Evolutionary conservation across 768 basidiomycete genomes (phyloP).

Genomic region (Amanita polypyramis): DNA sequence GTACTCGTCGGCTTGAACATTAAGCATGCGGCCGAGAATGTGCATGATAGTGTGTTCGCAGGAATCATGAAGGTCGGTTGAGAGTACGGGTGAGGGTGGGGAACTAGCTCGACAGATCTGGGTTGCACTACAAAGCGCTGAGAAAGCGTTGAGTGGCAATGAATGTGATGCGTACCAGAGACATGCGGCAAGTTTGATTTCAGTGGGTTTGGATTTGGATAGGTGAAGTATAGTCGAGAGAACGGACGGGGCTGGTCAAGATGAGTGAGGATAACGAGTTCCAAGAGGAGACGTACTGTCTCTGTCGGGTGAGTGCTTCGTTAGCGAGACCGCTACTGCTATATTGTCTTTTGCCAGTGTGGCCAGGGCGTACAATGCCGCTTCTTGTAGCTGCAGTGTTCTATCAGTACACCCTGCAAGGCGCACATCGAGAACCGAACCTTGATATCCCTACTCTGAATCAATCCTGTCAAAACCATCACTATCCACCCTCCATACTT

Average conservation of each 20-base stretch:
- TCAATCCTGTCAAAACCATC: constrained; percentile 35
- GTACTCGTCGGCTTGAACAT: constrained; percentile 27
- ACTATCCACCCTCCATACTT: constrained; percentile 52
- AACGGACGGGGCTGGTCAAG: constrained; percentile 21
- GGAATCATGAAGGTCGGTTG: constrained; percentile 14
- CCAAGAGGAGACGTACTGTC: constrained; percentile 18
- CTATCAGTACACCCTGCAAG: neutral
- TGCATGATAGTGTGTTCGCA: constrained; percentile 56
- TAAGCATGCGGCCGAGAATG: constrained; percentile 53
- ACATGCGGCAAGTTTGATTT: constrained; percentile 62
- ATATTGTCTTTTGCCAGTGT: constrained; percentile 57
- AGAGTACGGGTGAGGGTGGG: constrained; percentile 13
- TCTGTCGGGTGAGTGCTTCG: constrained; percentile 31
- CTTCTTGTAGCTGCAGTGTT: constrained; percentile 46
- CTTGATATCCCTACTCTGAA: constrained; percentile 46
- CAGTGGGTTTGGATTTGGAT: constrained; percentile 45
- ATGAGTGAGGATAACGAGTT: neutral
- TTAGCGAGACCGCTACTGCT: constrained; percentile 36
- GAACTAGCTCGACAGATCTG: constrained; percentile 47
- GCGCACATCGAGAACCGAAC: constrained; percentile 15
- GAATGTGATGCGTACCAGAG: constrained; percentile 39
- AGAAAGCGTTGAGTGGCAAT: neutral
- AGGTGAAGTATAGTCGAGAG: constrained; percentile 37
- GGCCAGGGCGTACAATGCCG: constrained; percentile 52
- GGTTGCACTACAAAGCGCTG: constrained; percentile 34